Evolutionary conservation across 176 grass and related monocot species (phyloP), one percentile per base, ranked within the genome.

Genomic region (Oryza brachyantha): DNA sequence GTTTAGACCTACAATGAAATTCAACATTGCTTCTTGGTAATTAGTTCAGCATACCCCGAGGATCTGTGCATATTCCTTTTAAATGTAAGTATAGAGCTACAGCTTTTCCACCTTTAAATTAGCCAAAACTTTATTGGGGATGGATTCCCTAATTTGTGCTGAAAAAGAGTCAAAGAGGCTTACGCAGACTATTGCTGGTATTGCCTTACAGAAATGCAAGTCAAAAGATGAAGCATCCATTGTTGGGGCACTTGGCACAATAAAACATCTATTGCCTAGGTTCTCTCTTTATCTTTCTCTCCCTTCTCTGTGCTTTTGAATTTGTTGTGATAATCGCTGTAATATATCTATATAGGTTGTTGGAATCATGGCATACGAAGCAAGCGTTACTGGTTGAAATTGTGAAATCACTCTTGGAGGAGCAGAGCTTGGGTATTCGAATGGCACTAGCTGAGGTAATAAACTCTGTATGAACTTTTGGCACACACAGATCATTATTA

Each of bases 351-450:
- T 73, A 19, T 69, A 97, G 95, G 84, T 81, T 97, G 74, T 88
- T 97, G 91, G 95, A 97, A 90, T 84, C 92, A 79, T 97, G 95
- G 95, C 91, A 97, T 80, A 85, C 62, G 63, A 94, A 94, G 86
- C 86, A 88, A 84, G 66, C 83, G 34, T 76, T 72, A 62, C 86
- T 97, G 61, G 87, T 97, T 80, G 95, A 97, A 87, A 89, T 97
- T 60, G 74, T 97, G 72, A 97, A 88, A 79, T 86, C 89, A 40
- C 80, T 97, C 74, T 38, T 94, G 70, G 85, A 92, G 82, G 89
- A 97, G 79, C 94, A 94, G 65, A 91, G 79, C 80, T 90, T 92
- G 77, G 87, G 89, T 76, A 88, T 92, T 77, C 83, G 90, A 57
- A 94, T 90, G 88, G 85, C 94, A 37, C 74, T 97, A 79, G 77